These are phyloP conservation scores for Trapa incisa DNA, from an alignment of 345 rosid genomes.

Conservation along the genomic window DNA sequence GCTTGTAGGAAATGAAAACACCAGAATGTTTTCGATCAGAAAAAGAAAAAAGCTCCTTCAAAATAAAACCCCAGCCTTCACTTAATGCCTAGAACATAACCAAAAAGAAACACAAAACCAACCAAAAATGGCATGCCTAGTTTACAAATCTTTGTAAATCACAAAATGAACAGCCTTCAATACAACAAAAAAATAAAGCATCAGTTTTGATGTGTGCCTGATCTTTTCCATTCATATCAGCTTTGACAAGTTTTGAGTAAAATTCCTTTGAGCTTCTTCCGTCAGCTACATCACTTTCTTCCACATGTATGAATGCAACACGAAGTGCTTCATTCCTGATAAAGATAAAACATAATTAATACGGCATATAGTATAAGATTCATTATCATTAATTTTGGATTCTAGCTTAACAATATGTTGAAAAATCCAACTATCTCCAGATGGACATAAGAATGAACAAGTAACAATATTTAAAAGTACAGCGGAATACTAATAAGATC, in stretches of 20 bases:
- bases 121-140: neutral
- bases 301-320: slow-evolving; percentile 89
- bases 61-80: neutral
- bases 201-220: slow-evolving; percentile 35
- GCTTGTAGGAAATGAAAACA: neutral
- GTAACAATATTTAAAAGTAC: neutral
- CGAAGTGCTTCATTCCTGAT: slow-evolving; percentile 90
- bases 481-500: neutral
- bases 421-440: neutral
- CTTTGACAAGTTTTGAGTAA: slow-evolving; percentile 91
- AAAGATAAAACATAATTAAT: slow-evolving; percentile 8
- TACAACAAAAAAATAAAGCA: neutral
- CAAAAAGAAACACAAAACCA: neutral
- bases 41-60: neutral
- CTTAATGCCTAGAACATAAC: neutral
- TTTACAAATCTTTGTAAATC: neutral
- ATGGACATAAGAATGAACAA: neutral
- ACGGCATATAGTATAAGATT: neutral
- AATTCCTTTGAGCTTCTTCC: slow-evolving; percentile 47
- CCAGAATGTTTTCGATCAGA: neutral
- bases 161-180: neutral
- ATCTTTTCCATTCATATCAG: slow-evolving; percentile 97
- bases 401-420: neutral
- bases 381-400: neutral
- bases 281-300: slow-evolving; percentile 47